Evolutionary conservation across 2,329 filamentous ascomycete genomes (phyloP), one percentile per base, ranked within the genome.

Genomic region (Colletotrichum filicis): DNA sequence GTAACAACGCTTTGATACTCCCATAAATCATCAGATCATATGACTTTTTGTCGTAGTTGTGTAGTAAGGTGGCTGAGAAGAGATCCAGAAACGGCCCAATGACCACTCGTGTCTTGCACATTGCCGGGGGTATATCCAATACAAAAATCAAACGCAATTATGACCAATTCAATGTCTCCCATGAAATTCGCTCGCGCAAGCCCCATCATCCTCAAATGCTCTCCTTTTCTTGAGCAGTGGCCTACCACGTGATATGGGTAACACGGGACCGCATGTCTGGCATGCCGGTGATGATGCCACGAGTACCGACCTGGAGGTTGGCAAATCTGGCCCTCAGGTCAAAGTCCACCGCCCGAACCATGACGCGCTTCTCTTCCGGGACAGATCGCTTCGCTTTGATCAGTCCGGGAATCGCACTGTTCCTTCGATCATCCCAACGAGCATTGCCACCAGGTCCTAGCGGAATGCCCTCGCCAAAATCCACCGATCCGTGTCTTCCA

Each of bases 301-400:
- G 82, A 9, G 88, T 88, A n/a, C 89, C 89, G 37, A 90, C 88
- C 72, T 85, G 81, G 30, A 91, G 79, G 11, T 82, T 80, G 5
- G 89, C 89, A 66, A 81, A 82, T 58, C 87, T 85, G 61, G 85
- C 82, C 37, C 87, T 85, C 60, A 91, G 82, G 76, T 91, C 86
- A 76, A 91, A 91, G 74, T 90, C 86, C 24, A 89, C 88, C 0
- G 87, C 81, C 68, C 86, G 84, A 58, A 91, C 84, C 84, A 90
- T 90, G 68, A 91, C 83, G 11, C 89, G 86, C 77, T 83, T 88
- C 69, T 88, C 84, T 71, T 88, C 88, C 0, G 89, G 87, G 6
- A 91, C 84, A 6, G 77, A 79, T 62, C 74, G 77, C 57, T 77
- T 78, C n/a, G 65, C 26, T 55, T 56, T 68, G 55, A 68, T 74